A percentile compares a stretch with the other conserved stretches of the same genome.
Evolutionary conservation across 371 early-diverging fungal species (phyloP).

Genomic region (Mucor racemosus): DNA sequence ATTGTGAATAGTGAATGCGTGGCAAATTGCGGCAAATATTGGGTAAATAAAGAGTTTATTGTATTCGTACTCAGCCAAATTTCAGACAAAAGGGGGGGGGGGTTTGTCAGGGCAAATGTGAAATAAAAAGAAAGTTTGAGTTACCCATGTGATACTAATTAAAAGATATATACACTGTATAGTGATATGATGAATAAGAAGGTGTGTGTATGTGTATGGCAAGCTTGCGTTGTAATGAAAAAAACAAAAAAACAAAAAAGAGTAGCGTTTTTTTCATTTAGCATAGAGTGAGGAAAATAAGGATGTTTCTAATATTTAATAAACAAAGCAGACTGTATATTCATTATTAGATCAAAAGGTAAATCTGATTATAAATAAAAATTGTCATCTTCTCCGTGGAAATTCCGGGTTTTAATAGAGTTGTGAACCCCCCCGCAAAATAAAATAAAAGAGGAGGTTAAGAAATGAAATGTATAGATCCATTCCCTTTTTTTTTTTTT

Average conservation of each 20-base stretch:
- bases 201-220: too few relatives aligned
- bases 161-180: too few relatives aligned
- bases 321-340: too few relatives aligned
- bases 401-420: constrained; percentile 24
- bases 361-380: constrained; percentile 10
- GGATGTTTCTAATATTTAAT: too few relatives aligned
- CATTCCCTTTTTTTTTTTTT: not conserved
- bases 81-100: not conserved
- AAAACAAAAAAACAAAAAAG: too few relatives aligned
- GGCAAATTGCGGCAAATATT: constrained; percentile 29
- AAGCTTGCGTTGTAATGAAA: too few relatives aligned
- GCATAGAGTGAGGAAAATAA: too few relatives aligned
- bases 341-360: not conserved
- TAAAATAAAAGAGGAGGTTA: not conserved
- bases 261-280: too few relatives aligned
- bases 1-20: not conserved
- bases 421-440: not conserved
- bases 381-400: constrained; percentile 12
- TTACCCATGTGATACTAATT: constrained; percentile 23
- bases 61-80: constrained; percentile 7
- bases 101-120: constrained; percentile 24
- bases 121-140: constrained; percentile 9
- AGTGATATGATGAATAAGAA: not conserved
- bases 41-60: constrained; percentile 15
- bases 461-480: constrained; percentile 10